Evolutionary conservation across 2,329 filamentous ascomycete species (phyloP), one percentile per base, ranked within the genome.

Genomic region (Arthrobotrys iridis): DNA sequence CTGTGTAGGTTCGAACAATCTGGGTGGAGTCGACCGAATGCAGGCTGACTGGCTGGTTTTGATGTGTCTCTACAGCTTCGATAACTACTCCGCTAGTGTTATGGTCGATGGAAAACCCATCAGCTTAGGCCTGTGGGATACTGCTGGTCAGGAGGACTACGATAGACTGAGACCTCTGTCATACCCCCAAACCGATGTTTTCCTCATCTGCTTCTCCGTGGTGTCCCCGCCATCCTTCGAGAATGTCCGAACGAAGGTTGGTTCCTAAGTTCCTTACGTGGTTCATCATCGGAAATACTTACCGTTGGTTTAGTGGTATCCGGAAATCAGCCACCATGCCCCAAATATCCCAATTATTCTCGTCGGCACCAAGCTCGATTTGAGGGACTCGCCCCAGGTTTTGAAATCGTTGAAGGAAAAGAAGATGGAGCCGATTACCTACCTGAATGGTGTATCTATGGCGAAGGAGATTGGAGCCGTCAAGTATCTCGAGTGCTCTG

Each of bases 61-160:
- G 43, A 11, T 41, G 20, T 60, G 63, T 62, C 45, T 65, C 70
- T 73, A 50, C 18, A 50, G 45, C 57, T 73, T 73, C 50, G 68
- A 73, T 57, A 88, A 99, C 91, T 99, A 99, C 82, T 95, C 99
- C 82, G 95, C 95, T 89, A 95, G 99, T 88, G 95, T 99, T 83
- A 94, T 99, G 88, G 95, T 99, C 81, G 95, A 99, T 88, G 93
- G 93, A 87, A 98, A 98, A 88, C 95, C 97, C 84, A 95, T 99
- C 82, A 95, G 99, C 87, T 89, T 99, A 85, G 95, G 95, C 84
- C 89, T 99, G 83, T 99, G 95, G 95, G 95, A 99, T 97, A 99
- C 95, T 81, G 95, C 95, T 85, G 95, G 95, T 81, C 95, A 99
- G 88, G 95, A 99, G 88, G 95, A 99, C 87, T 99, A 99, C 86